Evolutionary conservation across 2,329 filamentous ascomycete species (phyloP).

Genomic region (Ophidiomyces ophidiicola): DNA sequence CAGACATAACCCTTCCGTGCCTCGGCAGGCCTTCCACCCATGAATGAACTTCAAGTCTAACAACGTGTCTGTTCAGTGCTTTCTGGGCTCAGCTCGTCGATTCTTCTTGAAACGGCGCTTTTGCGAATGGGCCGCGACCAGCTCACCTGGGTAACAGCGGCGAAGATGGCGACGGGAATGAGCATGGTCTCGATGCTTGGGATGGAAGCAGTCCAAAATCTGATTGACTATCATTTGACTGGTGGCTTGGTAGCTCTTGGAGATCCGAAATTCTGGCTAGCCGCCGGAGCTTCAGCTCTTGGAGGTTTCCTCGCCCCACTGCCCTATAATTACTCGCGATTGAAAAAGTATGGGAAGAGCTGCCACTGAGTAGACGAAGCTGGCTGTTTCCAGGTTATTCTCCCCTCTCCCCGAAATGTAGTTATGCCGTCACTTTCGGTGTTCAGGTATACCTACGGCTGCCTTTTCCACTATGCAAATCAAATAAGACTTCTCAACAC

Average conservation of each 20-base stretch:
- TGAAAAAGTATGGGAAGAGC: conserved; percentile 16
- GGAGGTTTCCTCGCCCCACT: conserved; percentile 16
- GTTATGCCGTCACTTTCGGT: too few species aligned
- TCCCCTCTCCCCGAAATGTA: too few species aligned
- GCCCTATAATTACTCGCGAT: conserved; percentile 17
- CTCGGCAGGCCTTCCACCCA: too few species aligned
- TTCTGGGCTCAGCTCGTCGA: conserved; percentile 40
- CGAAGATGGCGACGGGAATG: conserved; percentile 46
- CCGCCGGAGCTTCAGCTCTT: conserved; percentile 27
- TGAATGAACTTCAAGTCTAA: conserved; percentile 1
- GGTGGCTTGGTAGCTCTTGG: conserved; percentile 39
- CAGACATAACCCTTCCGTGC: too few species aligned
- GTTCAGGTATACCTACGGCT: neutral
- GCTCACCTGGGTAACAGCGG: conserved; percentile 37
- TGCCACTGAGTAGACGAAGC: conserved; percentile 15
- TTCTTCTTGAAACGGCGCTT: conserved; percentile 42
- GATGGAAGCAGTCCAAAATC: conserved; percentile 46
- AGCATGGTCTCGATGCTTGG: conserved; percentile 48
- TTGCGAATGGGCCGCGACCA: conserved; percentile 39
- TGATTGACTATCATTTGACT: conserved; percentile 45
- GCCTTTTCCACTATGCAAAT: neutral
- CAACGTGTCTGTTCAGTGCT: conserved; percentile 37
- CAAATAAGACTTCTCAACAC: too few species aligned
- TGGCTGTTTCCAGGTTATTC: neutral
- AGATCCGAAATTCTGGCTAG: conserved; percentile 41